These are phyloP conservation scores for Suillus americanus DNA, from an alignment of 768 basidiomycete species.

Conservation along the genomic window DNA sequence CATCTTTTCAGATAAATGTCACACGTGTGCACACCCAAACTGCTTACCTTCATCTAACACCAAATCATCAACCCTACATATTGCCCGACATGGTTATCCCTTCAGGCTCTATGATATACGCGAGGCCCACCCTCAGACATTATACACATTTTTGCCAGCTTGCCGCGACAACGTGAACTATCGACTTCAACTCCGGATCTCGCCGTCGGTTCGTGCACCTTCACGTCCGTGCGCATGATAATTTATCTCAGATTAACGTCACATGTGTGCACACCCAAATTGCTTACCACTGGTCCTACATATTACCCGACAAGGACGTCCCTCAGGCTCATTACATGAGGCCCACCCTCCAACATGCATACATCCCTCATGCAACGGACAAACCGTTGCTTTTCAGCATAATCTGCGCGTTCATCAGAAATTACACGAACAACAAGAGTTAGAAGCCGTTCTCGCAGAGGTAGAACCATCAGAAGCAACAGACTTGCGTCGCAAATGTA, in stretches of 20 bases:
- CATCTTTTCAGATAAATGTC: slow-evolving; percentile 63
- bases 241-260: too few species aligned
- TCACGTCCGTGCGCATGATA: too few species aligned
- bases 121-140: too few species aligned
- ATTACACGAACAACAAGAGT: slow-evolving; percentile 70
- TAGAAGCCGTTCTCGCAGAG: slow-evolving; percentile 47
- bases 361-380: slow-evolving; percentile 65
- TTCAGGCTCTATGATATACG: slow-evolving; percentile 74
- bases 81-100: slow-evolving; percentile 83
- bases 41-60: slow-evolving; percentile 45
- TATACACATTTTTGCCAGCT: slow-evolving; percentile 29
- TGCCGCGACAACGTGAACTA: slow-evolving; percentile 20
- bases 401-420: slow-evolving; percentile 79
- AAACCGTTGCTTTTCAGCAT: slow-evolving; percentile 52
- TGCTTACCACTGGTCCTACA: too few species aligned
- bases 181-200: slow-evolving; percentile 29
- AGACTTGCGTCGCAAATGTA: too few species aligned
- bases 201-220: slow-evolving; percentile 23
- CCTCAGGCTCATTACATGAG: slow-evolving; percentile 14
- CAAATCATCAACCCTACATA: slow-evolving; percentile 38
- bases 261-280: too few species aligned
- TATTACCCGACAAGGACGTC: too few species aligned
- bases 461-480: slow-evolving; percentile 24
- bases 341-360: slow-evolving; percentile 83
- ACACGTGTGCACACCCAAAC: slow-evolving; percentile 69